A percentile compares a stretch with the other conserved stretches of the same genome.
Conservation (phyloP, 164 flowering plant species). For the Tetracentron sinense region DNA sequence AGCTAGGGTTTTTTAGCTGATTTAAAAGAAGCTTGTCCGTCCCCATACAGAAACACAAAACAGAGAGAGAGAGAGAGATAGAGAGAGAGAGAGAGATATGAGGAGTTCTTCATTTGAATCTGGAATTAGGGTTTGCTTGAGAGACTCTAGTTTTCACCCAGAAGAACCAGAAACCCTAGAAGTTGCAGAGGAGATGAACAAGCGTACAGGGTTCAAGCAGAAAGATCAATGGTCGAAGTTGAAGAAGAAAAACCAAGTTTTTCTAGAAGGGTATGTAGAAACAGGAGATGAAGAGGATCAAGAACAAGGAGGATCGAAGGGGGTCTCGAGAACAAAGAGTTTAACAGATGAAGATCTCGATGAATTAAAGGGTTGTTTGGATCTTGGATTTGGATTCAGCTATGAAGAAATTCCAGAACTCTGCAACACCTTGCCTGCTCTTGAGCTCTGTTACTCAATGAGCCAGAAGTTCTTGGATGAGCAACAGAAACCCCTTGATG, state of each 20-base stretch:
- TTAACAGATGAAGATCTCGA: constrained; percentile 74
- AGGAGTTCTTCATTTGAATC: neutral
- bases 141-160: neutral
- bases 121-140: too few relatives aligned
- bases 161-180: constrained; percentile 3
- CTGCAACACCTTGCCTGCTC: constrained; percentile 81
- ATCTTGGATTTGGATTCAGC: constrained; percentile 83
- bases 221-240: constrained; percentile 18
- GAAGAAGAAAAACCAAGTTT: constrained; percentile 60
- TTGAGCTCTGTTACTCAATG: constrained; percentile 89
- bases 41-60: neutral
- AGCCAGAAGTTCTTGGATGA: constrained; percentile 74
- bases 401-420: constrained; percentile 91
- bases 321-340: constrained; percentile 54
- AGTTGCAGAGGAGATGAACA: neutral
- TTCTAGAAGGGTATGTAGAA: constrained; percentile 65
- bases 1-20: too few relatives aligned
- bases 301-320: constrained; percentile 8
- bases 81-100: neutral
- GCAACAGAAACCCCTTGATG: constrained; percentile 43
- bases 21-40: too few relatives aligned
- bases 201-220: neutral
- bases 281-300: constrained; percentile 41
- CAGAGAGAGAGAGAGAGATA: neutral
- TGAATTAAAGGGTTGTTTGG: constrained; percentile 82